Evolutionary conservation across 2,329 filamentous ascomycete genomes (phyloP).

Genomic region (Sphaceloma murrayae): DNA sequence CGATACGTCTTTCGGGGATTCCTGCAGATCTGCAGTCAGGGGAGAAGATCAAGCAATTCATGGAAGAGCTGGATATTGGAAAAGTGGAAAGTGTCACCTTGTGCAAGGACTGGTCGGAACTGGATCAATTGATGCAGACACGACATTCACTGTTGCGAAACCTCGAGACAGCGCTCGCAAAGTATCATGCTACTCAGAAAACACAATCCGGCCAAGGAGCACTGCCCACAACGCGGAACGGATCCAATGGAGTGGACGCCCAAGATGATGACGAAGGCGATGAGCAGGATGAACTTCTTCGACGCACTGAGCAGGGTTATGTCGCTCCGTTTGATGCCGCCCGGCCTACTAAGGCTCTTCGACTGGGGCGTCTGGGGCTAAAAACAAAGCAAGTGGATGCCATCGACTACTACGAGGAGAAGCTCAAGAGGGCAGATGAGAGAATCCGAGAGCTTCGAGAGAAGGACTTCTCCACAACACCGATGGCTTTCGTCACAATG

Average conservation of each 20-base stretch:
- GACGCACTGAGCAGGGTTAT: slow-evolving; percentile 36
- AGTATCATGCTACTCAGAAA: slow-evolving; percentile 24
- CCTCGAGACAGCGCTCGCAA: slow-evolving; percentile 66
- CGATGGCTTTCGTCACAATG: slow-evolving; percentile 94
- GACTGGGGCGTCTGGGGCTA: slow-evolving; percentile 67
- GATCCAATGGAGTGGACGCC: slow-evolving; percentile 7
- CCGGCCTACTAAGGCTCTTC: slow-evolving; percentile 61
- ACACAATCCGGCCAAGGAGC: neutral
- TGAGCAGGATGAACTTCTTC: slow-evolving; percentile 53
- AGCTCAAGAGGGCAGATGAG: slow-evolving; percentile 67
- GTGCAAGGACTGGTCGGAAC: slow-evolving; percentile 73
- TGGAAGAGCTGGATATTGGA: slow-evolving; percentile 81
- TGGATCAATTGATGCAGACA: slow-evolving; percentile 65
- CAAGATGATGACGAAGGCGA: slow-evolving; percentile 32
- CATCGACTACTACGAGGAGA: slow-evolving; percentile 89
- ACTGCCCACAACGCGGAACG: neutral
- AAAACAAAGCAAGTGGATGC: slow-evolving; percentile 70
- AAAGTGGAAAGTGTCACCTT: slow-evolving; percentile 80
- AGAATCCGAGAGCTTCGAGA: slow-evolving; percentile 60
- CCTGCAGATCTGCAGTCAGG: slow-evolving; percentile 71
- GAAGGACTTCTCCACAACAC: slow-evolving; percentile 66
- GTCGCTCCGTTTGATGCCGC: slow-evolving; percentile 35
- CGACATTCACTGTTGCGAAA: slow-evolving; percentile 57
- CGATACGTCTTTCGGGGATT: slow-evolving; percentile 83
- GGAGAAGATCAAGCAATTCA: slow-evolving; percentile 70